Evolutionary conservation across 192 early-diverging fungal species (phyloP), one percentile per base, ranked within the genome.

Genomic region (Lunasporangiospora selenospora): DNA sequence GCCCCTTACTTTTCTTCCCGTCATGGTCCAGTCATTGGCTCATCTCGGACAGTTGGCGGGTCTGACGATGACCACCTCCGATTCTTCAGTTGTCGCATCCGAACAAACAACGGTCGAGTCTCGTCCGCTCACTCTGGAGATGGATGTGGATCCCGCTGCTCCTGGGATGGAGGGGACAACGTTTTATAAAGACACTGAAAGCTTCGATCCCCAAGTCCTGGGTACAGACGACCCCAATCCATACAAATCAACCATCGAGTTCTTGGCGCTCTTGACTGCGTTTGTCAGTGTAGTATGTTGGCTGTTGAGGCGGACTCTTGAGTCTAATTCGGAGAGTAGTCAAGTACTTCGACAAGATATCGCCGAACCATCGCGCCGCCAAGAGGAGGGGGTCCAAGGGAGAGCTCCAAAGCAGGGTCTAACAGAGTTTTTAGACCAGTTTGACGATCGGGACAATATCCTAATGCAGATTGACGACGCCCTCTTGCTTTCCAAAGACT

Each of bases 221-320:
- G 24, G 42, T 45, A 23, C 42, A 24, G 26, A 45, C 3, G 44
- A 45, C 4, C 5, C 8, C 5, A 42, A 78, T 15, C 27, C 65
- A 26, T 71, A 67, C 37, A 34, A 48, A 5, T 76, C 70, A 2
- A 73, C 75, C 26, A 50, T 75, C 7, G 79, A 82, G 39, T 61
- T 70, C 18, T 19, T 77, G 19, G 69, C 69, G 0, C 29, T 77
- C 24, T 75, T 79, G 66, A 78, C 77, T 7, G 69, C 77, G 2
- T 83, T 83, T 49, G 80, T 83, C 59, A 79, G 77, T 15, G 63
- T 83, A 8, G 69, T 83, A 44, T 64, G 56, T 53, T 47, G 54
- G 52, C 30, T 81, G 57, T 31, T 70, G n/a, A n/a, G n/a, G n/a
- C n/a, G n/a, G n/a, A n/a, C n/a, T n/a, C n/a, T n/a, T n/a, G n/a